phyloP scores from a whole-genome alignment of 2,329 filamentous ascomycete species.

The Botrytis sinoallii region DNA sequence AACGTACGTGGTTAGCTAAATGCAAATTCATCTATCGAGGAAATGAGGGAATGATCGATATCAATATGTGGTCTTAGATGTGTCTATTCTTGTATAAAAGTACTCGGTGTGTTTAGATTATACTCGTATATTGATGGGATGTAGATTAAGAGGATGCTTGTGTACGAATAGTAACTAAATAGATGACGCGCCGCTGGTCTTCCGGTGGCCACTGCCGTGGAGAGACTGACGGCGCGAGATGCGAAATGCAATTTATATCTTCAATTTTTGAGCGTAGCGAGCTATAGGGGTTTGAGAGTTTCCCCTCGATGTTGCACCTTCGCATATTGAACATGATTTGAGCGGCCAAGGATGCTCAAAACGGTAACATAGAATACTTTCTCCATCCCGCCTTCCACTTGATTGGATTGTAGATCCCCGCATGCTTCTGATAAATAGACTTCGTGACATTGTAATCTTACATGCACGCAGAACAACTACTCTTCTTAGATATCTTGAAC shows the following conservation, averaged over 20 bases:
- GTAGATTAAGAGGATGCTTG: background rate
- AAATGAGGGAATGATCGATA: background rate
- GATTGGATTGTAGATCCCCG: background rate
- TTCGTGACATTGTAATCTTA: background rate
- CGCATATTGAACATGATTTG: background rate
- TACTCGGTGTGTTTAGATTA: background rate
- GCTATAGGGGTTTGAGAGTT: background rate
- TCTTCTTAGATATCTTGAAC: background rate
- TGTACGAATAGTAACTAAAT: background rate
- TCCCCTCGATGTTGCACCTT: background rate
- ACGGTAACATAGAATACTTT: background rate
- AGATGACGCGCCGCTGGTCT: background rate
- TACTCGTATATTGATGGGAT: background rate
- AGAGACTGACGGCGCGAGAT: background rate
- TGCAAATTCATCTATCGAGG: background rate
- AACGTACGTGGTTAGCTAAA: background rate
- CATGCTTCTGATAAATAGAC: background rate
- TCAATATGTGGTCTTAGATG: background rate
- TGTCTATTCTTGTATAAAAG: background rate
- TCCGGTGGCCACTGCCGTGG: background rate
- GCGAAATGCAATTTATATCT: background rate
- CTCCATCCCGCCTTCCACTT: background rate
- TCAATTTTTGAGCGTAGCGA: background rate
- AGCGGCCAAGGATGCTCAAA: background rate
- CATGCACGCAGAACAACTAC: background rate